Evolutionary conservation across 1,139 yeast genomes (phyloP), one percentile per base, ranked within the genome.

Genomic region (Suhomyces panamericanus): DNA sequence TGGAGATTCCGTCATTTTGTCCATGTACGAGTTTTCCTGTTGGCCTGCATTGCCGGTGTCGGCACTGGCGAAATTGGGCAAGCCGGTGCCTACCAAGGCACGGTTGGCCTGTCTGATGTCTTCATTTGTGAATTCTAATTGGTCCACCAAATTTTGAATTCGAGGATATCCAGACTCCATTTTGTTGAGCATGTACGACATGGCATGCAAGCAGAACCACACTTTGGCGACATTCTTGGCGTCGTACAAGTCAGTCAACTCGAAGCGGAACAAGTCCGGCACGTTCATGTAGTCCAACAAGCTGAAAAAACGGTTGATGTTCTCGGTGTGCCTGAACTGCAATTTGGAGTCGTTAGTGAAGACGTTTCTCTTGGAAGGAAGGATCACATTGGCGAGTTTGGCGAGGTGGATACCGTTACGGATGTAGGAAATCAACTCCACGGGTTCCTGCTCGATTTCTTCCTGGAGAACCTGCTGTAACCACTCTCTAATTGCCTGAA

Each of bases 181-280:
- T 38, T 80, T 80, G 49, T 66, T 59, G 55, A 84, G 75, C 67
- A 82, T 83, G 64, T 79, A 87, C 37, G 93, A 84, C 56, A 93
- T 70, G 1, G 97, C 96, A 67, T 93, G 97, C 35, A 93, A 70
- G 57, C 98, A 90, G 62, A 90, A 91, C 65, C 95, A 87, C 17
- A 95, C 98, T 59, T 89, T 91, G 16, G 99, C 98, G 17, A 91
- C 80, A 58, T 93, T 88, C 57, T 90, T 91, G 57, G 87, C 87
- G 61, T 93, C 98, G 64, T 90, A 95, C 35, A 93, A 73, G 66
- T 93, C 99, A 2, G 96, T 90, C 47, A 91, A 75, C 61, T 91
- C 98, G 60, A 93, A 93, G 38, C 89, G 76, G 61, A 91, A 93
- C 43, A 90, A 73, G 53, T 83, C 95, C 0, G 99, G 99, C 53